phyloP scores from a whole-genome alignment of 345 rosid genomes.

The Eucalyptus globulus region DNA sequence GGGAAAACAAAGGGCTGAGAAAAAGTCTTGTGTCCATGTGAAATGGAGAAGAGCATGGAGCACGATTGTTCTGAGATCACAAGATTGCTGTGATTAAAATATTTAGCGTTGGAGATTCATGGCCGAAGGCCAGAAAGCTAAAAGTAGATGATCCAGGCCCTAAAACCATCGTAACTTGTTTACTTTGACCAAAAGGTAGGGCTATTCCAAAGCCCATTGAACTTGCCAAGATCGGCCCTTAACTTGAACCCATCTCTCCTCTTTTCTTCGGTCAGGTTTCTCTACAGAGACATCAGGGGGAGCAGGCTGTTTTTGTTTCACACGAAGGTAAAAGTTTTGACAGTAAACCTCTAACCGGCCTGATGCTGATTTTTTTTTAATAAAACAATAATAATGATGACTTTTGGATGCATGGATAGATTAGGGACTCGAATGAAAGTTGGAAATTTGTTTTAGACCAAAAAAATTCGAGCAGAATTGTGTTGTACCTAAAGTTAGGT shows the following conservation, averaged over 20 bases:
- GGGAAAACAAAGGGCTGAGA: neutral
- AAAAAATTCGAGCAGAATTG: neutral
- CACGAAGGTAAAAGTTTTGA: neutral
- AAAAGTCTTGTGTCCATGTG: neutral
- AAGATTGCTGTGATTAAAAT: neutral
- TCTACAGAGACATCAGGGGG: neutral
- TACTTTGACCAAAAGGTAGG: neutral
- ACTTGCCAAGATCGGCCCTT: neutral
- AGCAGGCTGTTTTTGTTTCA: too few species aligned
- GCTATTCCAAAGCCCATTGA: neutral
- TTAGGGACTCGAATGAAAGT: neutral
- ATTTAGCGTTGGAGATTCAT: neutral
- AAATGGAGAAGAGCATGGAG: neutral
- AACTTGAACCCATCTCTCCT: neutral
- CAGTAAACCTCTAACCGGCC: neutral
- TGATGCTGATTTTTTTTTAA: neutral
- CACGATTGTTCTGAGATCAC: neutral
- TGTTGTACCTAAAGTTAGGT: neutral
- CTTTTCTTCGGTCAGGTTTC: neutral
- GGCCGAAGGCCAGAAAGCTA: neutral
- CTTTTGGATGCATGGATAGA: neutral
- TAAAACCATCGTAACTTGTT: neutral
- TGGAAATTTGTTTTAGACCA: neutral
- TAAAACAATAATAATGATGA: neutral
- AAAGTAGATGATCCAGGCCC: neutral